Evolutionary conservation across 768 basidiomycete genomes (phyloP), one percentile per base, ranked within the genome.

Genomic region (Cystobasidium ongulense): DNA sequence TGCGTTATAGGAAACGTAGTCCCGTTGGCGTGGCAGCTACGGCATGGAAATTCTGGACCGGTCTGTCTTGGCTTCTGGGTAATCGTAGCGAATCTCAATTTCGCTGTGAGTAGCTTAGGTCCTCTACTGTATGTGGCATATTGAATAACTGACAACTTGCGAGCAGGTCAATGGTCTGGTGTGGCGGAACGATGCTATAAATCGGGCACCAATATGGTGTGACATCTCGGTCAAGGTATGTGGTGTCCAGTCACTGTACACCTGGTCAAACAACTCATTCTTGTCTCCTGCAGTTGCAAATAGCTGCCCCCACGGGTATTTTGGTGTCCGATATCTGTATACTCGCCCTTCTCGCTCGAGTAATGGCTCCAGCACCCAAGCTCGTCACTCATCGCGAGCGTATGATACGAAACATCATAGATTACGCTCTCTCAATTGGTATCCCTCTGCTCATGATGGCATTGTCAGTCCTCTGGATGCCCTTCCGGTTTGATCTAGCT

Each of bases 21-120:
- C 1, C 74, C 76, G 3, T 57, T 75, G 1, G 31, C n/a, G 18
- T 76, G 76, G 76, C 76, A 76, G 36, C 33, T 75, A 29, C 8
- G 57, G 18, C 76, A 75, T n/a, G 31, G 75, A n/a, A 76, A 76
- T 43, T 73, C 76, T 11, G 74, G 71, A 0, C 68, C 70, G 17
- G 63, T 73, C 62, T 63, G 63, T 4, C 52, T 76, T 36, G 75
- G 74, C 8, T 18, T 75, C 1, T 76, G 76, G 76, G 65, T 70
- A 7, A 39, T 75, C 21, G 0, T 73, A 1, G 23, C 57, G 21
- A 75, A 75, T 33, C 53, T 75, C 17, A 57, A 46, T 35, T 33
- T 23, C 18, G 43, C 50, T 43, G 75, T 75, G 36, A 18, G 72
- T 64, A 11, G 13, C 3, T 2, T 11, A 31, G 23, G 18, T 8